Percentiles rank a stretch among this genome's conserved stretches.
These are phyloP conservation scores for Ceratocystis cubensis DNA, from an alignment of 2,329 filamentous ascomycete species.

Conservation along the genomic window DNA sequence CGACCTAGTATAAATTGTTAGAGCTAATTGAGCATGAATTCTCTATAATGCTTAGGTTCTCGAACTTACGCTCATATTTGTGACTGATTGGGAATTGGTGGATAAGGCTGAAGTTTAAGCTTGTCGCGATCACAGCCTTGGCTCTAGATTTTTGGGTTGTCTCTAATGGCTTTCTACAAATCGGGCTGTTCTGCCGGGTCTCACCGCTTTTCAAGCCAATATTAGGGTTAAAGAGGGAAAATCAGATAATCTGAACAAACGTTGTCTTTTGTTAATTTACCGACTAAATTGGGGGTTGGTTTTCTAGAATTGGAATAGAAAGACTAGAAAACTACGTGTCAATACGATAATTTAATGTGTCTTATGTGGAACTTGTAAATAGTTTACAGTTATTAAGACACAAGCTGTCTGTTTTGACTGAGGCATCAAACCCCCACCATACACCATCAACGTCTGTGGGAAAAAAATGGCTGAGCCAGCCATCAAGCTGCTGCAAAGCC, in stretches of 20 bases:
- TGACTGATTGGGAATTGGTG: constrained; percentile 8
- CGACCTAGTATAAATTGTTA: constrained; percentile 39
- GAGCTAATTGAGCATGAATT: not conserved
- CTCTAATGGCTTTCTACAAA: not conserved
- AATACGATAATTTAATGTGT: not conserved
- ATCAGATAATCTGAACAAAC: not conserved
- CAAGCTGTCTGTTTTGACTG: not conserved
- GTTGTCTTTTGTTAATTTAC: not conserved
- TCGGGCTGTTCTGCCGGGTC: constrained; percentile 11
- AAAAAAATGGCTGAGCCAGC: constrained; percentile 7
- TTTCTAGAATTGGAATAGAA: not conserved
- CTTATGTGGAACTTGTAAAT: not conserved
- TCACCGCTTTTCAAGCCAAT: constrained; percentile 10
- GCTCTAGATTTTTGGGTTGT: constrained; percentile 14
- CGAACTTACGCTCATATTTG: constrained; percentile 19
- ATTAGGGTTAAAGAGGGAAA: constrained; percentile 16
- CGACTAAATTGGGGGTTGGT: not conserved
- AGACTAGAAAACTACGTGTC: not conserved
- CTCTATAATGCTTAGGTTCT: not conserved
- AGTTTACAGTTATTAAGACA: not conserved
- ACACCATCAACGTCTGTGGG: not conserved
- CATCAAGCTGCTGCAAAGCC: constrained; percentile 2
- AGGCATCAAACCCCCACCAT: not conserved
- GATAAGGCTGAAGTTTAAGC: constrained; percentile 12
- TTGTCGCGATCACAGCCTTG: constrained; percentile 17